Percentiles rank a stretch among this genome's conserved stretches.
phyloP scores from a whole-genome alignment of 2,329 filamentous ascomycete genomes.

The Chalaropsis thielavioides region DNA sequence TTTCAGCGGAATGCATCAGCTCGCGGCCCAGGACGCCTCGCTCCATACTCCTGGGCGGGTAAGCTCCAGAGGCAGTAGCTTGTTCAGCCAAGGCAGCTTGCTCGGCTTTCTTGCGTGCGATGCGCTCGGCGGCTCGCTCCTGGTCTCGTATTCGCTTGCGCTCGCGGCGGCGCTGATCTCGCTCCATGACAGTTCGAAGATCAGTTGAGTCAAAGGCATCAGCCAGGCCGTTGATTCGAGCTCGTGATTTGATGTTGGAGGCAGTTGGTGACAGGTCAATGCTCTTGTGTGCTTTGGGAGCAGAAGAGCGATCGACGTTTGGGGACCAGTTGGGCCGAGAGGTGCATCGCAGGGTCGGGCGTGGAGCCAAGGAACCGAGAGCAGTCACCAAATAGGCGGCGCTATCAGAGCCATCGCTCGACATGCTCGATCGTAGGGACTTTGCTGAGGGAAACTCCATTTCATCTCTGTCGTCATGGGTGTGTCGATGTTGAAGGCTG shows the following conservation, averaged over 20 bases:
- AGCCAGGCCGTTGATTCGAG: slow-evolving; percentile 56
- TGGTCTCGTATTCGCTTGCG: slow-evolving; percentile 55
- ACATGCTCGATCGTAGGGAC: slow-evolving; percentile 64
- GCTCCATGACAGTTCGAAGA: slow-evolving; percentile 75
- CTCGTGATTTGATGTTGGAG: slow-evolving; percentile 48
- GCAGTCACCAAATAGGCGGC: slow-evolving; percentile 67
- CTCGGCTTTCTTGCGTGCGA: slow-evolving; percentile 15
- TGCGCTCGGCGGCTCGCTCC: slow-evolving; percentile 44
- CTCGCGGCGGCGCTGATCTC: slow-evolving; percentile 68
- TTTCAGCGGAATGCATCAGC: slow-evolving; percentile 16
- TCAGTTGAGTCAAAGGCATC: slow-evolving; percentile 76
- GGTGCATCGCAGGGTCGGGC: slow-evolving; percentile 67
- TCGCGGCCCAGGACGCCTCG: slow-evolving; percentile 19
- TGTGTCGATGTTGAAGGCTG: slow-evolving; percentile 30
- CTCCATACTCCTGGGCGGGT: slow-evolving; percentile 13
- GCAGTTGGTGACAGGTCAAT: slow-evolving; percentile 39
- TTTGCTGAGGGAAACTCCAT: slow-evolving; percentile 53
- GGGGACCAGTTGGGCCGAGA: slow-evolving; percentile 45
- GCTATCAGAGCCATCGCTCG: slow-evolving; percentile 53
- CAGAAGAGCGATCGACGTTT: slow-evolving; percentile 32
- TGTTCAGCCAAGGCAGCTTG: slow-evolving; percentile 1
- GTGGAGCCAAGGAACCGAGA: slow-evolving; percentile 67
- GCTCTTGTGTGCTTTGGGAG: slow-evolving; percentile 33
- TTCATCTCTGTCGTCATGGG: slow-evolving; percentile 33
- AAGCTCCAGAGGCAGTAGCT: slow-evolving; percentile 2